These are phyloP conservation scores for Coprinopsis sp. DNA, from an alignment of 768 basidiomycete genomes.

Conservation along the genomic window DNA sequence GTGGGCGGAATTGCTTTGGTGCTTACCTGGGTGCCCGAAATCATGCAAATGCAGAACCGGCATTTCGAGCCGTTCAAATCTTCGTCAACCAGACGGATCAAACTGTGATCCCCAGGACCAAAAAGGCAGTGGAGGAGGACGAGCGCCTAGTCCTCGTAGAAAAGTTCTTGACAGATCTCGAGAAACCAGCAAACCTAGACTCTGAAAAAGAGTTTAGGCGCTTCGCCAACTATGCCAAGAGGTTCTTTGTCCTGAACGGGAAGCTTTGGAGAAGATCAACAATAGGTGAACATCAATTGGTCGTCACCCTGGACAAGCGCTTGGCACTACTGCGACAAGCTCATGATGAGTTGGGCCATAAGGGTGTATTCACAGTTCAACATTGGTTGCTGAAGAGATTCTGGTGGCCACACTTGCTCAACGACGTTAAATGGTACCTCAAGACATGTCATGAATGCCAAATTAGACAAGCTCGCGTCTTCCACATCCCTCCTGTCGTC, in stretches of 20 bases:
- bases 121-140: conserved; percentile 6
- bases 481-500: conserved; percentile 25
- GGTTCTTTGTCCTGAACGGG: conserved; percentile 15
- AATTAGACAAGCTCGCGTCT: conserved; percentile 14
- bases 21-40: too few species aligned
- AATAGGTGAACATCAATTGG: conserved; percentile 16
- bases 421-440: conserved; percentile 28
- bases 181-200: neutral
- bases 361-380: conserved; percentile 20
- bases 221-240: conserved; percentile 3
- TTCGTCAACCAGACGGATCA: neutral
- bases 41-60: neutral
- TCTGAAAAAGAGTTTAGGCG: neutral
- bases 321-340: conserved; percentile 15
- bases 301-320: conserved; percentile 9
- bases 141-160: conserved; percentile 7
- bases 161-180: conserved; percentile 8
- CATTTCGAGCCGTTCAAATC: neutral
- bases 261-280: conserved; percentile 16
- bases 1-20: too few species aligned
- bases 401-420: conserved; percentile 24
- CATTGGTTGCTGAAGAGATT: conserved; percentile 16
- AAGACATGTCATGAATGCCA: conserved; percentile 31
- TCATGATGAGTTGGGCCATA: conserved; percentile 26
- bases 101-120: conserved; percentile 4